These are phyloP conservation scores for Volvox africanus DNA, from an alignment of 139 green algal genomes.

Conservation along the genomic window DNA sequence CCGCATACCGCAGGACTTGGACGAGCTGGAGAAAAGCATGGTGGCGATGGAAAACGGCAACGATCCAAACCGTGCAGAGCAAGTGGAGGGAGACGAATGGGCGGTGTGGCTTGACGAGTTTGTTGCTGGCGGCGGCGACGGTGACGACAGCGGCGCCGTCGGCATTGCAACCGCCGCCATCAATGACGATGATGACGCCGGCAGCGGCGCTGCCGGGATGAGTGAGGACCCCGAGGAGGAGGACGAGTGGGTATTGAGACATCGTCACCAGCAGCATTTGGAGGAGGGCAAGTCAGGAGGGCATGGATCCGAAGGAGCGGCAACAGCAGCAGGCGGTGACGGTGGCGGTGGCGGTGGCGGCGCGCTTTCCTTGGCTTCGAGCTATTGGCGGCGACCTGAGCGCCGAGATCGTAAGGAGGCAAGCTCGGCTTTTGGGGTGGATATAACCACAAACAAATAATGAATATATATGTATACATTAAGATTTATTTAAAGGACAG, in stretches of 20 bases:
- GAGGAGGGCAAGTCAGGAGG: background rate
- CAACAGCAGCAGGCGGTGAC: background rate
- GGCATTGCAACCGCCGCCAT: background rate
- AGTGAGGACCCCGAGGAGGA: slow-evolving; percentile 42
- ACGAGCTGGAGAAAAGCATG: slow-evolving; percentile 51
- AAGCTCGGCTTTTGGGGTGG: too few species aligned
- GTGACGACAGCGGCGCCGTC: background rate
- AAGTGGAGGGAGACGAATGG: slow-evolving; percentile 53
- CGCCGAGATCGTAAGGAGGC: slow-evolving; percentile 72
- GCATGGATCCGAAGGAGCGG: background rate
- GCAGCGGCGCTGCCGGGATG: background rate
- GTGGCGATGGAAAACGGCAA: slow-evolving; percentile 40
- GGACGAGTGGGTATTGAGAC: slow-evolving; percentile 25
- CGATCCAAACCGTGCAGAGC: background rate
- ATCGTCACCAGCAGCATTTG: background rate
- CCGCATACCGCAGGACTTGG: slow-evolving; percentile 22
- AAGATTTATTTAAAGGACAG: too few species aligned
- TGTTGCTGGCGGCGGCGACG: slow-evolving; percentile 67
- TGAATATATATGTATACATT: too few species aligned
- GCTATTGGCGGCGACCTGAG: slow-evolving; percentile 81
- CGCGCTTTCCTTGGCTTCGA: slow-evolving; percentile 73
- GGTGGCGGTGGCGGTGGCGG: background rate
- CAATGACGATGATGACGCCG: background rate
- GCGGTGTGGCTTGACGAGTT: slow-evolving; percentile 84
- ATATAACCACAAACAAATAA: too few species aligned